Evolutionary conservation across 345 rosid genomes (phyloP).

Genomic region (Cardamine chenopodiifolia): DNA sequence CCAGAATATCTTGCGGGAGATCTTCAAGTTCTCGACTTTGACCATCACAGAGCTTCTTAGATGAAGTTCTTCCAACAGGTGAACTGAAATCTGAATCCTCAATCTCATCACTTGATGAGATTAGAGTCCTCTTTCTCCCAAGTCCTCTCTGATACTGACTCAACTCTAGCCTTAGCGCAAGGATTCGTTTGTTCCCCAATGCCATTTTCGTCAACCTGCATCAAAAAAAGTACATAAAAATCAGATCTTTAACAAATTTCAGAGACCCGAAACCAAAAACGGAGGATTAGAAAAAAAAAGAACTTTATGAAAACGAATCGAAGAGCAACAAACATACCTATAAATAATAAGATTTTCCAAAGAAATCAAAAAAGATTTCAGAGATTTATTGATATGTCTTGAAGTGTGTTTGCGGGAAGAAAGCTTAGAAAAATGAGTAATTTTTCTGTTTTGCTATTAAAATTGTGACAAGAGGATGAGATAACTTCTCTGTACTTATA

Average conservation of each 20-base stretch:
- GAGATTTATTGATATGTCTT: background rate
- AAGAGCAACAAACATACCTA: slow-evolving; percentile 13
- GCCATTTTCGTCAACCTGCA: slow-evolving; percentile 48
- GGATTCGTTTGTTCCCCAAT: slow-evolving; percentile 46
- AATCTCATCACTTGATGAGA: slow-evolving; percentile 43
- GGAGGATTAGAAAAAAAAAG: slow-evolving; percentile 1
- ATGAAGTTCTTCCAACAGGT: slow-evolving; percentile 31
- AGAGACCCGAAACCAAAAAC: slow-evolving; percentile 8
- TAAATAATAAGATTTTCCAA: background rate
- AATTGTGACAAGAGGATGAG: slow-evolving; percentile 13
- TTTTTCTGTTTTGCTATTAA: slow-evolving; percentile 20
- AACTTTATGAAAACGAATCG: background rate
- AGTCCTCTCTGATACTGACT: slow-evolving; percentile 58
- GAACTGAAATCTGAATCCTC: slow-evolving; percentile 30
- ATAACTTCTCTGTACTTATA: slow-evolving; percentile 25
- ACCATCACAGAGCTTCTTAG: slow-evolving; percentile 59
- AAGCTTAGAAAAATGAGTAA: slow-evolving; percentile 34
- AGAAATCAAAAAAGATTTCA: background rate
- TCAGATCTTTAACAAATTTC: slow-evolving; percentile 7
- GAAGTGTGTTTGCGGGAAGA: slow-evolving; percentile 13
- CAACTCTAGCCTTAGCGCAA: slow-evolving; percentile 50
- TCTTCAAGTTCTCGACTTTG: slow-evolving; percentile 56
- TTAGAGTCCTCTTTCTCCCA: slow-evolving; percentile 71
- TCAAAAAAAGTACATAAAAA: background rate
- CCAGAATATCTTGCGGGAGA: slow-evolving; percentile 76